phyloP scores from a whole-genome alignment of 2,329 filamentous ascomycete genomes.

The Aureobasidium sp. region DNA sequence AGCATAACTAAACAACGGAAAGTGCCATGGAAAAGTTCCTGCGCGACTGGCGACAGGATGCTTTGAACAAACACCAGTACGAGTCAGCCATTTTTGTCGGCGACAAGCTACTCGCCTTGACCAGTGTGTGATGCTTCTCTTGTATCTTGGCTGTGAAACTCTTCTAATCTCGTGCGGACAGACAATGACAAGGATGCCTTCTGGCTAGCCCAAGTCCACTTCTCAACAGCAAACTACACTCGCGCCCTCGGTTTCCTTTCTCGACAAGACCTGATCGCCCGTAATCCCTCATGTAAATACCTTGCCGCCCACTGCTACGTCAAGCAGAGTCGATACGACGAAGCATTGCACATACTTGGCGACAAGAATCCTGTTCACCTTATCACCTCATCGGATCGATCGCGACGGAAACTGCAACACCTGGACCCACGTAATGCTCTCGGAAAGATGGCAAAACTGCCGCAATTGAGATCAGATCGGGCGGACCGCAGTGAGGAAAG shows the following conservation, averaged over 20 bases:
- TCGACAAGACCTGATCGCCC: slow-evolving; percentile 71
- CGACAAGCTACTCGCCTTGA: slow-evolving; percentile 91
- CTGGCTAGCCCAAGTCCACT: slow-evolving; percentile 97
- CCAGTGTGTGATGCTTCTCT: slow-evolving; percentile 54
- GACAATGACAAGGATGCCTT: slow-evolving; percentile 92
- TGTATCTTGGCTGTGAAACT: background rate
- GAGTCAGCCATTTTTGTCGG: slow-evolving; percentile 95
- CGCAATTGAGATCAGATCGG: slow-evolving; percentile 40
- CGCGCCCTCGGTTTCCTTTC: slow-evolving; percentile 81
- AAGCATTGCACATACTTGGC: slow-evolving; percentile 77
- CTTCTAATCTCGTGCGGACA: slow-evolving; percentile 32
- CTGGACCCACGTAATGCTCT: slow-evolving; percentile 47
- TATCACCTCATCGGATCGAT: slow-evolving; percentile 59
- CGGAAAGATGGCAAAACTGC: slow-evolving; percentile 33
- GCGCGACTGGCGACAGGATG: slow-evolving; percentile 90
- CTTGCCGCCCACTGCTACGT: slow-evolving; percentile 90
- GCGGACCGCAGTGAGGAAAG: slow-evolving; percentile 54
- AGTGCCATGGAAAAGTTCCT: slow-evolving; percentile 79
- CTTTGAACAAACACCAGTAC: slow-evolving; percentile 90
- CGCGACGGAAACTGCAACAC: slow-evolving; percentile 65
- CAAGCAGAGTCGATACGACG: slow-evolving; percentile 83
- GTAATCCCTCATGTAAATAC: slow-evolving; percentile 83
- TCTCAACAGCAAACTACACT: slow-evolving; percentile 89
- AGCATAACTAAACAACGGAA: background rate
- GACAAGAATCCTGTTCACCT: slow-evolving; percentile 92